Evolutionary conservation across 768 basidiomycete genomes (phyloP).

Genomic region (Pulveroboletus sp.): DNA sequence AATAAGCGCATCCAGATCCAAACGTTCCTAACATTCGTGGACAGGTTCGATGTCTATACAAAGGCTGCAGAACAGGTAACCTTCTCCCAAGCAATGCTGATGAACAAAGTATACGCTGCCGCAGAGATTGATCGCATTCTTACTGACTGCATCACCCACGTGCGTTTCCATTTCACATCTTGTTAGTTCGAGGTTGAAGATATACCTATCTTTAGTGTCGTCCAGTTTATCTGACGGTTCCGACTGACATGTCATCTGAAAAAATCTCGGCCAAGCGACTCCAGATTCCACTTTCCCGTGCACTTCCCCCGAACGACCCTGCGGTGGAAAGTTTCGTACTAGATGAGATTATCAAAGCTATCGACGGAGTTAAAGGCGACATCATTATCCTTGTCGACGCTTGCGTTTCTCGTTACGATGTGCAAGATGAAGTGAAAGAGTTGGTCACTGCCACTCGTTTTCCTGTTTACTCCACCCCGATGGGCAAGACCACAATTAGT

Average conservation of each 20-base stretch:
- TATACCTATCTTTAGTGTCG: conserved; percentile 49
- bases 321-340: conserved; percentile 67
- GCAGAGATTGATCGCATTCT: conserved; percentile 79
- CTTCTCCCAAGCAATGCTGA: conserved; percentile 60
- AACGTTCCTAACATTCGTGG: neutral
- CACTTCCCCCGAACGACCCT: conserved; percentile 51
- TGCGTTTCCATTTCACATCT: conserved; percentile 26
- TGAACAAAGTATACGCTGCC: conserved; percentile 51
- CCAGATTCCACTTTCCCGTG: conserved; percentile 51
- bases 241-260: conserved; percentile 74
- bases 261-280: conserved; percentile 68
- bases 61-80: conserved; percentile 77
- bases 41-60: conserved; percentile 76
- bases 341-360: conserved; percentile 63
- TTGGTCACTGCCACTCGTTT: conserved; percentile 64
- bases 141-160: conserved; percentile 60
- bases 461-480: conserved; percentile 72
- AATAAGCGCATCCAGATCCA: neutral
- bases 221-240: conserved; percentile 85
- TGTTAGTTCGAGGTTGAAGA: neutral
- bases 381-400: conserved; percentile 80
- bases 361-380: conserved; percentile 57
- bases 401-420: conserved; percentile 72
- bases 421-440: conserved; percentile 58
- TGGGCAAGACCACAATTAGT: conserved; percentile 78